Base-by-base conservation (phyloP, 2,329 filamentous ascomycete genomes). In the Fonsecaea monophora region DNA sequence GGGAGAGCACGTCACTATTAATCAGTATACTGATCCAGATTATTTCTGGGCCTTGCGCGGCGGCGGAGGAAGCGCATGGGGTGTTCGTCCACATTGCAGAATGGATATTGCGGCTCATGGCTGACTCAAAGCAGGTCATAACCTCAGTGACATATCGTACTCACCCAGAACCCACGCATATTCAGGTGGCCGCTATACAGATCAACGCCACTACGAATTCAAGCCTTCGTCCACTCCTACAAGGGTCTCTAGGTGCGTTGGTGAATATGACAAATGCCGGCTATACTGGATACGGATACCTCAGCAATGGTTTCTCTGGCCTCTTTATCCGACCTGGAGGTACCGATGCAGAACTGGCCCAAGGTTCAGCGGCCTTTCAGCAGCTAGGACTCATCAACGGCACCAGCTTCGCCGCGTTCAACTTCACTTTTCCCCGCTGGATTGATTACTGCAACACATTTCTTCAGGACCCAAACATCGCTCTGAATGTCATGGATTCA, bases 241-340 rank as follows among this genome's bases (percentile, higher is more conserved):
- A 68, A n/a, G 64, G 60, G 6, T 63, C 68, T 7, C 66, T 77
- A 15, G 66, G 70, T 53, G 70, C 68, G 1, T 58, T 77, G 21
- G 70, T 73, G 32, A 65, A 55, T 35, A 70, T 76, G 53, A 75
- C 75, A 0, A 71, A 75, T 35, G 70, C 69, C 13, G 75, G 75
- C 7, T 77, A 75, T 55, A 75, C 72, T 48, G 75, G 75, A 4
- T 77, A 77, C 54, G 75, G 65, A 3, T 68, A 65, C 25, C 62
- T 73, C 7, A 48, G 58, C 9, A 70, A 59, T 32, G 67, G 71
- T 4, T 73, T 76, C 53, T 66, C 66, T 37, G 78, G 78, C 30
- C 71, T 77, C 25, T 76, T 77, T 64, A 61, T 74, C n/a, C 73
- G 74, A 60, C 71, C 75, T 2, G 74, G 75, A 61, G 74, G 69